These are phyloP conservation scores for Arthrocladium fulminans DNA, from an alignment of 2,329 filamentous ascomycete species.

Conservation along the genomic window DNA sequence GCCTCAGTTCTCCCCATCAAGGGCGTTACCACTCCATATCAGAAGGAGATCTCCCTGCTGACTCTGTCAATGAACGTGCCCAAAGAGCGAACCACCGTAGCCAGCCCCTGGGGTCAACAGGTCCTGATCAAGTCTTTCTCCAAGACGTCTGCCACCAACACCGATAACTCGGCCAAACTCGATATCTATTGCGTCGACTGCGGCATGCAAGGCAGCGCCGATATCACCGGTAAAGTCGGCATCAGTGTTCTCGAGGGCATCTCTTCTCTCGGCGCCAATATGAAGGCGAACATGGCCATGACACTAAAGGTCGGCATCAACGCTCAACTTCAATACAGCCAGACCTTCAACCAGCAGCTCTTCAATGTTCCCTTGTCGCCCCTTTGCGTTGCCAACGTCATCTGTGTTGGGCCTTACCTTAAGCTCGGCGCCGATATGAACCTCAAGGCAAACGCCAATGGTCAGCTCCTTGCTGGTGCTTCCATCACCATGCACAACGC, in stretches of 20 bases:
- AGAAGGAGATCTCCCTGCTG: not conserved
- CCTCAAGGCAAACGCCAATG: not conserved
- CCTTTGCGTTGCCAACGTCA: not conserved
- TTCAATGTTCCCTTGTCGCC: not conserved
- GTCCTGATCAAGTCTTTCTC: not conserved
- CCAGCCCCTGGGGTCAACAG: not conserved
- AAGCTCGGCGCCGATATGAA: not conserved
- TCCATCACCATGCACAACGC: not conserved
- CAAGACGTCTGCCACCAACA: not conserved
- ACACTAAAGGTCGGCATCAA: not conserved
- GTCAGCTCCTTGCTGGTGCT: not conserved
- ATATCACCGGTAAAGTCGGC: not conserved
- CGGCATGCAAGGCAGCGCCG: not conserved
- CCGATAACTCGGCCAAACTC: not conserved
- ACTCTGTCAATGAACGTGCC: not conserved
- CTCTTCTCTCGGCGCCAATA: not conserved
- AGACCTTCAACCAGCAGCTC: not conserved
- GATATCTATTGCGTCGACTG: constrained; percentile 1
- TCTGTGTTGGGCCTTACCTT: not conserved
- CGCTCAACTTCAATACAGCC: not conserved
- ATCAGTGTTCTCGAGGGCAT: not conserved
- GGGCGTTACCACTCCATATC: not conserved
- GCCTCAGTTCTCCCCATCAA: not conserved
- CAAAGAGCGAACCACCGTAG: not conserved
- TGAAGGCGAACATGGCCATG: not conserved